Conservation (phyloP, 257 asterid genomes). For the Solanum habrochaites region DNA sequence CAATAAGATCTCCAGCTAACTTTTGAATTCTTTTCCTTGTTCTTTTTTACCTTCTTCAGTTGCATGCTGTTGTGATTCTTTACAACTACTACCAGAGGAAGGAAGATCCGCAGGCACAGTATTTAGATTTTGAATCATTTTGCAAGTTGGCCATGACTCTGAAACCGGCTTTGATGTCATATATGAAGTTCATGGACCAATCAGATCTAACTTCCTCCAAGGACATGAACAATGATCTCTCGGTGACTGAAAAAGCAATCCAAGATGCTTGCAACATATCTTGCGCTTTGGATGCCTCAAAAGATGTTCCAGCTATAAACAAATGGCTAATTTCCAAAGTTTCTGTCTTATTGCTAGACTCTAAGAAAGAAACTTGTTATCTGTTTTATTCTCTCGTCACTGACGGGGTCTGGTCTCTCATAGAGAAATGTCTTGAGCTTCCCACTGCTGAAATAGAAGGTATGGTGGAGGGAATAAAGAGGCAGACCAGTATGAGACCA, state of each 20-base stretch:
- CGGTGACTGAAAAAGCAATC: conserved; percentile 47
- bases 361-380: conserved; percentile 33
- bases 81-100: conserved; percentile 77
- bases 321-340: conserved; percentile 42
- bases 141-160: conserved; percentile 35
- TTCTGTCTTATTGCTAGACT: conserved; percentile 46
- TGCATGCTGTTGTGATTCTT: conserved; percentile 72
- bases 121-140: conserved; percentile 29
- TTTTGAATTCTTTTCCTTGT: neutral
- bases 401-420: conserved; percentile 58
- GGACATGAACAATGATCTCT: conserved; percentile 21
- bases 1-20: neutral
- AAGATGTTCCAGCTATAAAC: conserved; percentile 21
- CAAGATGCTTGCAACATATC: conserved; percentile 53
- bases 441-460: neutral
- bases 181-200: conserved; percentile 21
- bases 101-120: conserved; percentile 21
- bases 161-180: conserved; percentile 27
- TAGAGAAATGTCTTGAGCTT: conserved; percentile 26
- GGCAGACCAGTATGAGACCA: conserved; percentile 3
- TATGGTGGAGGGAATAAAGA: conserved; percentile 20
- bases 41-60: conserved; percentile 17
- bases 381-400: conserved; percentile 29
- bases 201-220: neutral
- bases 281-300: conserved; percentile 27